Evolutionary conservation across 2,329 filamentous ascomycete genomes (phyloP).

Genomic region (Ascocoryne sarcoides): DNA sequence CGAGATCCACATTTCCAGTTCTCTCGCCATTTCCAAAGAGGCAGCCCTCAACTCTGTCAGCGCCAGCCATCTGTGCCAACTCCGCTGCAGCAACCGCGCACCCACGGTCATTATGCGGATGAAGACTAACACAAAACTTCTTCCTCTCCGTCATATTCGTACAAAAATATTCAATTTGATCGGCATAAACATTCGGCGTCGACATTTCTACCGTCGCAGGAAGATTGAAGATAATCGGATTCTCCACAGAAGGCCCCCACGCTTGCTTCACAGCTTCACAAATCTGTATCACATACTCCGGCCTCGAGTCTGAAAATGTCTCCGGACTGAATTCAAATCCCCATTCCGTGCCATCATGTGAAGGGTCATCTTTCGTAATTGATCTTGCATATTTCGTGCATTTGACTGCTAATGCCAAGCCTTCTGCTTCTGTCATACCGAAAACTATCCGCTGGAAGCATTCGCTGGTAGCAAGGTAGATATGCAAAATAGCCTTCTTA

Average conservation of each 20-base stretch:
- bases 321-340: constrained; percentile 78
- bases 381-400: constrained; percentile 82
- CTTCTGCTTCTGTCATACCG: constrained; percentile 74
- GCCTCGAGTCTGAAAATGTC: constrained; percentile 81
- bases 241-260: constrained; percentile 73
- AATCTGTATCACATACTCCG: constrained; percentile 73
- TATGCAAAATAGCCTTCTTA: constrained; percentile 90
- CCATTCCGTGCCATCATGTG: constrained; percentile 54
- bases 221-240: constrained; percentile 91
- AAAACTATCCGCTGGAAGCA: constrained; percentile 94
- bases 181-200: constrained; percentile 91
- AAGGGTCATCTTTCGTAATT: constrained; percentile 73
- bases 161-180: constrained; percentile 95
- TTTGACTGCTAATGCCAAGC: constrained; percentile 69
- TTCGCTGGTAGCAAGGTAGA: constrained; percentile 92
- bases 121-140: constrained; percentile 80
- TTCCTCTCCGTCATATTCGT: constrained; percentile 74
- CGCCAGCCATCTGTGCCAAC: constrained; percentile 91
- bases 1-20: constrained; percentile 90
- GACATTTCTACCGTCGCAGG: constrained; percentile 93
- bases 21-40: constrained; percentile 92
- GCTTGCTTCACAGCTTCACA: constrained; percentile 92
- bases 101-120: constrained; percentile 91
- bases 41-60: constrained; percentile 87
- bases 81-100: constrained; percentile 86